Conservation (phyloP, 352 stramenopile genomes). For the Pythium monospermum region DNA sequence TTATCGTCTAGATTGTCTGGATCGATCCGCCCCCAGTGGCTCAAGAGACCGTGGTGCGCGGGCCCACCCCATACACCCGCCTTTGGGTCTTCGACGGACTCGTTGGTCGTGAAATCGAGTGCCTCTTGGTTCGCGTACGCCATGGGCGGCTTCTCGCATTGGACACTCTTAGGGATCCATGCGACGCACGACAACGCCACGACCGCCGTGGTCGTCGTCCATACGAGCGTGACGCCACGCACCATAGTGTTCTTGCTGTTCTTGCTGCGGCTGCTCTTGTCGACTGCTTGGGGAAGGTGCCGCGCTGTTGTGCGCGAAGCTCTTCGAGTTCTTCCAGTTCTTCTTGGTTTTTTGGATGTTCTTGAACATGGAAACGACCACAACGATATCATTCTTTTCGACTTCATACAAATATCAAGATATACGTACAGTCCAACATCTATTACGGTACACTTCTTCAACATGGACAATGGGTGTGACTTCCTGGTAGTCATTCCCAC, state of each 20-base stretch:
- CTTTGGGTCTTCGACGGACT: background rate
- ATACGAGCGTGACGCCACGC: background rate
- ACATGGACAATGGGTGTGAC: no score
- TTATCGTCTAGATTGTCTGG: background rate
- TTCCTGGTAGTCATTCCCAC: no score
- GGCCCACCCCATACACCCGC: conserved; percentile 7
- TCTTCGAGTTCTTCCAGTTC: background rate
- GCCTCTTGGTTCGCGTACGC: conserved; percentile 18
- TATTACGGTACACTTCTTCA: conserved; percentile 8
- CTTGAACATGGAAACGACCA: background rate
- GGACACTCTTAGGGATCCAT: background rate
- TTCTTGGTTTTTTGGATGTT: background rate
- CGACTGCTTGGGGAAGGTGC: background rate
- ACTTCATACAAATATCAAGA: conserved; percentile 10
- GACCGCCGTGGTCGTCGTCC: background rate
- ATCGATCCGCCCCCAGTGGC: conserved; percentile 13
- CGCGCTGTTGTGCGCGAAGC: background rate
- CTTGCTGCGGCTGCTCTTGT: background rate
- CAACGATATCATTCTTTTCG: no score
- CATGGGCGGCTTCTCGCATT: conserved; percentile 13
- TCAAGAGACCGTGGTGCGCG: background rate
- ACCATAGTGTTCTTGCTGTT: background rate
- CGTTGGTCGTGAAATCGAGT: conserved; percentile 9
- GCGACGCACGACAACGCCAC: background rate
- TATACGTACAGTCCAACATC: conserved; percentile 15